phyloP scores from a whole-genome alignment of 164 flowering plant genomes.

The Echeveria elegans region DNA sequence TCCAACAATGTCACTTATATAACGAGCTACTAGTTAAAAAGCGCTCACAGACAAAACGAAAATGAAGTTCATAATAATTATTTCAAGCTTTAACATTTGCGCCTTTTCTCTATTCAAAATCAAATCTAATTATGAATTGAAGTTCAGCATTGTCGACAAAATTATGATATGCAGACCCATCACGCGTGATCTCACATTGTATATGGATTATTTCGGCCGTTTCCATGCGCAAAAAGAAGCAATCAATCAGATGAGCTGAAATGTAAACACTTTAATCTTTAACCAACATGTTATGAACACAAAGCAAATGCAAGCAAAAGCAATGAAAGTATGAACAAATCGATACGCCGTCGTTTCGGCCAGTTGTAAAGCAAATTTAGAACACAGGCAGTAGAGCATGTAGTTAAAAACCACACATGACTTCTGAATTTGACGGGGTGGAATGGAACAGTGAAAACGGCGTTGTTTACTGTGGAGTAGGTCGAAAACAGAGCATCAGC shows the following conservation, averaged over 20 bases:
- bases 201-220: not conserved
- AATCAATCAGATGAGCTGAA: too few species aligned
- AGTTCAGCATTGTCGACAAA: not conserved
- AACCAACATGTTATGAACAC: not conserved
- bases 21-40: not conserved
- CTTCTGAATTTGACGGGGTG: not conserved
- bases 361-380: not conserved
- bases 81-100: not conserved
- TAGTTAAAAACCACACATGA: too few species aligned
- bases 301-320: not conserved
- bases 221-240: too few species aligned
- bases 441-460: not conserved
- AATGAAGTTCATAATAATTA: not conserved
- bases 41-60: not conserved
- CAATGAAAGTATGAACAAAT: not conserved
- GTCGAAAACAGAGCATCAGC: not conserved
- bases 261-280: not conserved
- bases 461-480: not conserved
- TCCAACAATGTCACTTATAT: not conserved
- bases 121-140: not conserved
- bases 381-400: too few species aligned
- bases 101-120: not conserved
- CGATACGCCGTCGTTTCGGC: too few species aligned
- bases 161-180: not conserved
- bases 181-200: not conserved